A percentile compares a stretch with the other conserved stretches of the same genome.
phyloP scores from a whole-genome alignment of 331 rosid species.

The Rhamnella rubrinervis region DNA sequence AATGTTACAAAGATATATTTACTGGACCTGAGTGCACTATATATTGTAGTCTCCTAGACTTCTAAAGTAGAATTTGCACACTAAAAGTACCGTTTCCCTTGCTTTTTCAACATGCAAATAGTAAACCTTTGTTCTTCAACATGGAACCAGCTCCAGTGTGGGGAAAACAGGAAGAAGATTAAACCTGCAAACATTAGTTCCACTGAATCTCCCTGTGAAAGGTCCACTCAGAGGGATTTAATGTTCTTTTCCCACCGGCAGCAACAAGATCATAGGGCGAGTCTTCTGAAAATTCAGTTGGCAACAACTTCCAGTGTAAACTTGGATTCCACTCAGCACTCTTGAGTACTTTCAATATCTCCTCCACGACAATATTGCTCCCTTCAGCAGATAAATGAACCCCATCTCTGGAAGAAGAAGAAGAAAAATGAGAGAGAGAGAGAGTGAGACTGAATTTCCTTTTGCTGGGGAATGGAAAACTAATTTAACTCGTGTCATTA shows the following conservation, averaged over 20 bases:
- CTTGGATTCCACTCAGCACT: constrained; percentile 88
- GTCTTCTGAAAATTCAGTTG: constrained; percentile 76
- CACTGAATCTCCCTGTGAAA: constrained; percentile 67
- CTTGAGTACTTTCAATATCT: constrained; percentile 71
- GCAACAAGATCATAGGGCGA: constrained; percentile 85
- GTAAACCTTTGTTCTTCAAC: not conserved
- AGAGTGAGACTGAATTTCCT: not conserved
- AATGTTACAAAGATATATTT: not conserved
- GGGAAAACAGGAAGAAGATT: constrained; percentile 4
- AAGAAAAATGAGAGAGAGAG: not conserved
- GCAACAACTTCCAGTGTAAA: constrained; percentile 78
- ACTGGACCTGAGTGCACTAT: not conserved
- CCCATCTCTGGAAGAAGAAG: constrained; percentile 58
- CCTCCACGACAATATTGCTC: constrained; percentile 79
- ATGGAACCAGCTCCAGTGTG: constrained; percentile 2
- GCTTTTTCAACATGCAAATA: not conserved
- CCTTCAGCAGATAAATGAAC: constrained; percentile 89
- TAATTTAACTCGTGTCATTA: not conserved
- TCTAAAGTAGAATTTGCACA: not conserved
- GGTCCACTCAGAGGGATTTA: constrained; percentile 88
- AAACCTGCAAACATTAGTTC: constrained; percentile 42
- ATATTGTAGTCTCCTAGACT: not conserved
- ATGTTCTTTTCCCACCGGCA: constrained; percentile 69
- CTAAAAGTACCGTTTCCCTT: not conserved
- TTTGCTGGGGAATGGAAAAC: not conserved